Evolutionary conservation across 495 filamentous ascomycete genomes (phyloP).

Genomic region (Penicillium cinerascens): DNA sequence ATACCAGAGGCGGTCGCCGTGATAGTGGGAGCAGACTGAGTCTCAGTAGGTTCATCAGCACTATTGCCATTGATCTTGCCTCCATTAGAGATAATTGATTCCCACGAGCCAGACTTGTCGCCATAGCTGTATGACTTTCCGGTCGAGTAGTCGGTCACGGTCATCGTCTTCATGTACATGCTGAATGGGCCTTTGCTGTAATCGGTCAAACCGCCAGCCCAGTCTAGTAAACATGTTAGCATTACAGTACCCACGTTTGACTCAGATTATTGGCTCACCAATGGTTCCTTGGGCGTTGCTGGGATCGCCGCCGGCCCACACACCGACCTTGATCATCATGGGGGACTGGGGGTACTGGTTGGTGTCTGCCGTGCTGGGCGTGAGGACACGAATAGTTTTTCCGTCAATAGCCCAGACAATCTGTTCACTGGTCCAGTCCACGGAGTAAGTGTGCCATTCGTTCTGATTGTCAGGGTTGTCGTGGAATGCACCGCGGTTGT

Average conservation of each 20-base stretch:
- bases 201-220: slow-evolving; percentile 81
- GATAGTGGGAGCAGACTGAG: slow-evolving; percentile 46
- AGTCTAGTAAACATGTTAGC: slow-evolving; percentile 48
- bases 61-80: slow-evolving; percentile 60
- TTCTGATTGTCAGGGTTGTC: slow-evolving; percentile 47
- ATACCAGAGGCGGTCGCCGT: slow-evolving; percentile 52
- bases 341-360: slow-evolving; percentile 81
- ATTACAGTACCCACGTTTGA: neutral
- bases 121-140: slow-evolving; percentile 77
- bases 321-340: slow-evolving; percentile 77
- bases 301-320: slow-evolving; percentile 83
- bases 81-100: slow-evolving; percentile 73
- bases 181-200: slow-evolving; percentile 76
- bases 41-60: slow-evolving; percentile 34
- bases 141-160: slow-evolving; percentile 85
- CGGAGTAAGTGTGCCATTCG: slow-evolving; percentile 77
- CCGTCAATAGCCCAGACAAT: slow-evolving; percentile 75
- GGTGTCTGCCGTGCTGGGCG: slow-evolving; percentile 59
- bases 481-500: slow-evolving; percentile 60
- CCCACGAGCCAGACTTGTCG: slow-evolving; percentile 71
- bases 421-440: slow-evolving; percentile 70
- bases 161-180: slow-evolving; percentile 77
- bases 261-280: slow-evolving; percentile 34
- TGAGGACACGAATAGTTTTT: slow-evolving; percentile 61
- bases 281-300: slow-evolving; percentile 64